Evolutionary conservation across 805 yeast genomes (phyloP), one percentile per base, ranked within the genome.

Genomic region (Soucietia sequanensis): DNA sequence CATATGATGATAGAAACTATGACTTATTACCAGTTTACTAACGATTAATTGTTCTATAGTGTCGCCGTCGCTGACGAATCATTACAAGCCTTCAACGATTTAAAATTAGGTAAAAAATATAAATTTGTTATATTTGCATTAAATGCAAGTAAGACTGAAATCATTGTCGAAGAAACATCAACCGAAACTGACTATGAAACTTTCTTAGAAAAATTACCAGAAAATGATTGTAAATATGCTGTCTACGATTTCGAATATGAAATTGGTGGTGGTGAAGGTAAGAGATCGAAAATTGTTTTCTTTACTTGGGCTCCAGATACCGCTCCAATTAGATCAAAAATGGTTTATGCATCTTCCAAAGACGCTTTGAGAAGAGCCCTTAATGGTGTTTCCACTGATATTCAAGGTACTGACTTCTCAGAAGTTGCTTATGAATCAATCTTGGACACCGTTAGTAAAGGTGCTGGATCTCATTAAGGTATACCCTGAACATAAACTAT

Each of bases 301-400:
- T 70, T 60, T 73, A 85, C 93, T 49, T 93, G 99, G 99, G 81
- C 97, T 44, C 99, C 99, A 56, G 99, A 93, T 62, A 87, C 95
- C 43, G 96, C 98, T 36, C 88, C 93, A 43, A 81, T 93, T 56
- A 84, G 95, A 75, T 65, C 89, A 53, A 93, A 93, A 84, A 93
- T 93, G 99, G 85, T 91, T 44, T 91, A 90, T 73, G 98, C 99
- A 31, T 80, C 96, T n/a, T 90, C 98, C 42, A 89, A 89, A 71
- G 98, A 90, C 56, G 96, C 97, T 32, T 78, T 93, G 59, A 91
- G 98, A 77, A 88, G 96, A 71, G 91, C 99, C 38, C 76, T 93
- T 60, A 91, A 86, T 64, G 99, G 99, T 67, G 81, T 93, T 50
- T 73, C 96, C 38, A 66, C 95, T 50, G 99, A 93, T 60, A 76